Evolutionary conservation across 2,329 filamentous ascomycete species (phyloP).

Genomic region (Fusarium sp.): DNA sequence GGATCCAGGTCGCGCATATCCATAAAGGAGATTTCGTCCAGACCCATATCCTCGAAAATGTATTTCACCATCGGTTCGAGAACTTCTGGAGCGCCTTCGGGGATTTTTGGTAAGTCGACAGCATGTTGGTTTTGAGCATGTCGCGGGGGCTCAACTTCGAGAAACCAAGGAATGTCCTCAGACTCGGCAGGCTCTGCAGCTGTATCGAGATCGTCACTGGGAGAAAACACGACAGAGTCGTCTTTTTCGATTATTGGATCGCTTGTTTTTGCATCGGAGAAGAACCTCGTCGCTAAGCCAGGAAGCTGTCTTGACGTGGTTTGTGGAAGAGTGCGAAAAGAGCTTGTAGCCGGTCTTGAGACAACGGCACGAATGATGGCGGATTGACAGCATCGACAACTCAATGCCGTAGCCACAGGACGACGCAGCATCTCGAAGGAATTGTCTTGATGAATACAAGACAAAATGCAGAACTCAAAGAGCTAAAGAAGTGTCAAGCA

Average conservation of each 20-base stretch:
- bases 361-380: constrained; percentile 50
- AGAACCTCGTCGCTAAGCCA: constrained; percentile 42
- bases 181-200: constrained; percentile 51
- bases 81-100: constrained; percentile 77
- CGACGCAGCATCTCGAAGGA: constrained; percentile 50
- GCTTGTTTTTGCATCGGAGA: constrained; percentile 37
- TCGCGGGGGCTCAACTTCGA: constrained; percentile 75
- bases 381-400: constrained; percentile 52
- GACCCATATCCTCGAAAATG: constrained; percentile 84
- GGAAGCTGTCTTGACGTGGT: constrained; percentile 36
- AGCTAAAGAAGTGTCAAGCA: constrained; percentile 14
- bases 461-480: constrained; percentile 8
- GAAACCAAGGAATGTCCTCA: constrained; percentile 80
- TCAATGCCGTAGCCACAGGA: constrained; percentile 48
- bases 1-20: constrained; percentile 89
- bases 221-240: constrained; percentile 27
- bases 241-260: constrained; percentile 35
- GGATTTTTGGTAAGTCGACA: constrained; percentile 66
- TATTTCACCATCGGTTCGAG: constrained; percentile 81
- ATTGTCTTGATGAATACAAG: neutral
- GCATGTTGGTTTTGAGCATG: constrained; percentile 64
- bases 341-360: constrained; percentile 37
- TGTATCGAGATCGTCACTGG: constrained; percentile 34
- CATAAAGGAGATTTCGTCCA: constrained; percentile 83
- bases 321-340: constrained; percentile 44